These are phyloP conservation scores for Chloranthus sessilifolius DNA, from an alignment of 164 flowering plant genomes.

Conservation along the genomic window DNA sequence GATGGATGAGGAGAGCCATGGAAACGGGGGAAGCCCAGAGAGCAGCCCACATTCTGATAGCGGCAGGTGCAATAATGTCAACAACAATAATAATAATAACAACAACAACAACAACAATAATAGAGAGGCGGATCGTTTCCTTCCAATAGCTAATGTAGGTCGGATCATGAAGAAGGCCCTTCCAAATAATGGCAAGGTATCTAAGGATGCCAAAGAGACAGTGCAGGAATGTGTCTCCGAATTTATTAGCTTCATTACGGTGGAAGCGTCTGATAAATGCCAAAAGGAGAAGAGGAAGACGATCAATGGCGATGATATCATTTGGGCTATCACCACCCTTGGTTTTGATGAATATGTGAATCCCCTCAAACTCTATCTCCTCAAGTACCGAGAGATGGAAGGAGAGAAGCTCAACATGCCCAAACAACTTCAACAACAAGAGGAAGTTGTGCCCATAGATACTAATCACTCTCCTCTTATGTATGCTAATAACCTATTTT, in stretches of 20 bases:
- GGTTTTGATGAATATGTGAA: constrained; percentile 68
- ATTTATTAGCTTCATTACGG: constrained; percentile 74
- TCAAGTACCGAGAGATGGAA: constrained; percentile 56
- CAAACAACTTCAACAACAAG: constrained; percentile 6
- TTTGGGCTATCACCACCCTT: constrained; percentile 63
- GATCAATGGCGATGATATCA: constrained; percentile 77
- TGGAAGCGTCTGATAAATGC: constrained; percentile 78
- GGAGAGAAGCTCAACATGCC: constrained; percentile 29
- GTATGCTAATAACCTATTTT: constrained; percentile 5
- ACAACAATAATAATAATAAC: neutral
- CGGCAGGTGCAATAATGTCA: neutral
- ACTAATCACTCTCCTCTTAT: constrained; percentile 1
- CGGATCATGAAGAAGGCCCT: constrained; percentile 60
- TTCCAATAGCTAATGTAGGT: constrained; percentile 70
- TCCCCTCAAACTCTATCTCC: constrained; percentile 46
- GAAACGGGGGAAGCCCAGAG: constrained; percentile 4
- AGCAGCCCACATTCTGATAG: constrained; percentile 6
- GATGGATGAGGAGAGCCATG: constrained; percentile 1
- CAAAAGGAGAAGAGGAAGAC: constrained; percentile 84
- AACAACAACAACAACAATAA: neutral
- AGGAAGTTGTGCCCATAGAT: neutral
- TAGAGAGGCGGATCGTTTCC: constrained; percentile 42
- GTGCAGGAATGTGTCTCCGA: constrained; percentile 83
- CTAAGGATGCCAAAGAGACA: constrained; percentile 73
- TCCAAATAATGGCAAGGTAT: constrained; percentile 60